A percentile compares a stretch with the other conserved stretches of the same genome.
phyloP scores from a whole-genome alignment of 257 asterid species.

The Solanum chiquidenum region DNA sequence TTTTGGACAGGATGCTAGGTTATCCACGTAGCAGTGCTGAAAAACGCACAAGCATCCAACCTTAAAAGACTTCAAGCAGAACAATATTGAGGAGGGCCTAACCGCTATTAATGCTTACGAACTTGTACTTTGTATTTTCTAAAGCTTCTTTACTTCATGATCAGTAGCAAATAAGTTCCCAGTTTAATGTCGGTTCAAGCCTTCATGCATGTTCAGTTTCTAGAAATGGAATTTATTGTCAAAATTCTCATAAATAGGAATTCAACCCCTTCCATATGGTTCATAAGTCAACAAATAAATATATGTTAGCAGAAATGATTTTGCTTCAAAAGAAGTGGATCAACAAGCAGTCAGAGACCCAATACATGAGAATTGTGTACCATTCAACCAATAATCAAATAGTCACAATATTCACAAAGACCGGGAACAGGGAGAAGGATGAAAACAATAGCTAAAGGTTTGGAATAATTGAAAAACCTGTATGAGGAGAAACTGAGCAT shows the following conservation, averaged over 20 bases:
- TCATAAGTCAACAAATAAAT: neutral
- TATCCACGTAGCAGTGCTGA: neutral
- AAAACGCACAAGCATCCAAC: neutral
- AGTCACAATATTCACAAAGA: neutral
- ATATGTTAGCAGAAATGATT: neutral
- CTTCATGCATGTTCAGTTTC: neutral
- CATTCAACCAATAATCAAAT: neutral
- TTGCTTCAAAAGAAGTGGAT: neutral
- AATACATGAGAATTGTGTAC: neutral
- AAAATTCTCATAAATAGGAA: neutral
- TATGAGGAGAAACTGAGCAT: constrained; percentile 36
- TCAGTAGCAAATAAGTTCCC: neutral
- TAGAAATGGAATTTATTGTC: neutral
- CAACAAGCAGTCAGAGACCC: neutral
- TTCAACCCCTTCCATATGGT: neutral
- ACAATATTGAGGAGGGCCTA: neutral
- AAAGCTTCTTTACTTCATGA: neutral
- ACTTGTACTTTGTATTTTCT: neutral
- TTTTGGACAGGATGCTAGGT: neutral
- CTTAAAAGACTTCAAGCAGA: neutral
- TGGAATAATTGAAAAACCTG: constrained; percentile 41
- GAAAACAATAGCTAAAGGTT: neutral
- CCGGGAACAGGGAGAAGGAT: neutral
- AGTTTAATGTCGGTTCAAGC: neutral
- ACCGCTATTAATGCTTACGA: neutral